phyloP scores from a whole-genome alignment of 495 filamentous ascomycete species.

The Cudoniella acicularis region DNA sequence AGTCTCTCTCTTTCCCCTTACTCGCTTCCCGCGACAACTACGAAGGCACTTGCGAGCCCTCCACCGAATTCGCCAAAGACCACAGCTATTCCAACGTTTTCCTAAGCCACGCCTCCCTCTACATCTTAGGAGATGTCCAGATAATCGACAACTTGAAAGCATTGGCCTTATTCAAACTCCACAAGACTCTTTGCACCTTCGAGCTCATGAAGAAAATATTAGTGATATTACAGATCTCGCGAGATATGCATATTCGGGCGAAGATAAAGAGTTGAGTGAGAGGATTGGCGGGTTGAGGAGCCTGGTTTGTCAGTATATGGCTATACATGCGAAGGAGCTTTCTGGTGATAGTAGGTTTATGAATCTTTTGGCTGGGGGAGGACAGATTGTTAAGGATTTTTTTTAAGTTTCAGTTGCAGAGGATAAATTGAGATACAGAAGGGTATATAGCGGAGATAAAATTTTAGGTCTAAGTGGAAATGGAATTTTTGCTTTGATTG shows the following conservation, averaged over 20 bases:
- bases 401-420: too few species aligned
- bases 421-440: too few species aligned
- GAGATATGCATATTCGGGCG: slow-evolving; percentile 20
- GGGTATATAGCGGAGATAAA: too few species aligned
- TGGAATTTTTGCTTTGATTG: too few species aligned
- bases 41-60: slow-evolving; percentile 4
- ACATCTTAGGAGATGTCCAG: slow-evolving; percentile 17
- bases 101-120: slow-evolving; percentile 29
- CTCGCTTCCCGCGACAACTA: slow-evolving; percentile 8
- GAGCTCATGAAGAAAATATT: slow-evolving; percentile 13
- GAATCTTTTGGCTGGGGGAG: slow-evolving; percentile 1
- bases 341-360: slow-evolving; percentile 4
- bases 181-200: slow-evolving; percentile 26
- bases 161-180: slow-evolving; percentile 27
- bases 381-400: slow-evolving; percentile 8
- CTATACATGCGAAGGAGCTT: neutral
- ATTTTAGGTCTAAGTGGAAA: too few species aligned
- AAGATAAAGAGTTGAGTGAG: neutral
- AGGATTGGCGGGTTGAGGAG: slow-evolving; percentile 2
- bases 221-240: slow-evolving; percentile 24
- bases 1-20: slow-evolving; percentile 1
- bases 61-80: neutral
- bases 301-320: slow-evolving; percentile 4
- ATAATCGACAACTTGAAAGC: slow-evolving; percentile 23
- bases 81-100: slow-evolving; percentile 24